Evolutionary conservation across 75 land plant genomes (phyloP), one percentile per base, ranked within the genome.

Genomic region (Pinus taeda): DNA sequence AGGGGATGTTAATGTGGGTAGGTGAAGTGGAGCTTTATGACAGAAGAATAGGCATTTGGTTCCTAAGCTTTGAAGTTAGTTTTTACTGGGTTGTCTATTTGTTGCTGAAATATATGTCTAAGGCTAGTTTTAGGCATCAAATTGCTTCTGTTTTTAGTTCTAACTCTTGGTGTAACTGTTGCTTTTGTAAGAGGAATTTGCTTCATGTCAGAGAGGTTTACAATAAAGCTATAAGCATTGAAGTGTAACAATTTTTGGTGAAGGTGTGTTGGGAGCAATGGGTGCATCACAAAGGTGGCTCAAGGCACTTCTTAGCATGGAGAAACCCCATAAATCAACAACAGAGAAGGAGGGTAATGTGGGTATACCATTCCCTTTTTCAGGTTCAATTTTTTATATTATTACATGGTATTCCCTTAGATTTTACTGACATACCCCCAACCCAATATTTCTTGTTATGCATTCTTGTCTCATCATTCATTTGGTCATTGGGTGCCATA

Each of bases 211-310:
- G 49, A 45, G 71, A 39, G 42, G 71, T 11, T 20, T 20, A 6
- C 49, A 9, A 22, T 5, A 18, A 69, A 67, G n/a, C 18, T 69
- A 67, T 37, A 69, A 17, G n/a, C 42, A 69, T 39, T 42, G 22
- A 37, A 69, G 49, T 20, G 71, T 45, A 7, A 24, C n/a, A n/a
- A 15, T 18, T 37, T 20, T 37, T 42, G 42, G 71, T 36, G 37
- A 6, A 14, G 49, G 71, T 39, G 20, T n/a, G 49, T 21, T 69
- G 21, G 49, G 20, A 75, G 67, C 39, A 66, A 94, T 94, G 97
- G 97, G 95, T 76, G 95, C 76, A 74, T 94, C 97, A 42, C 87
- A 91, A 57, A 94, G 87, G 81, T 94, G 90, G 89, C 76, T 94
- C 57, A 92, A 88, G 77, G 57, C 91, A 2, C 73, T 94, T 12